A percentile compares a stretch with the other conserved stretches of the same genome.
phyloP scores from a whole-genome alignment of 345 rosid species.

The Passiflora organensis region DNA sequence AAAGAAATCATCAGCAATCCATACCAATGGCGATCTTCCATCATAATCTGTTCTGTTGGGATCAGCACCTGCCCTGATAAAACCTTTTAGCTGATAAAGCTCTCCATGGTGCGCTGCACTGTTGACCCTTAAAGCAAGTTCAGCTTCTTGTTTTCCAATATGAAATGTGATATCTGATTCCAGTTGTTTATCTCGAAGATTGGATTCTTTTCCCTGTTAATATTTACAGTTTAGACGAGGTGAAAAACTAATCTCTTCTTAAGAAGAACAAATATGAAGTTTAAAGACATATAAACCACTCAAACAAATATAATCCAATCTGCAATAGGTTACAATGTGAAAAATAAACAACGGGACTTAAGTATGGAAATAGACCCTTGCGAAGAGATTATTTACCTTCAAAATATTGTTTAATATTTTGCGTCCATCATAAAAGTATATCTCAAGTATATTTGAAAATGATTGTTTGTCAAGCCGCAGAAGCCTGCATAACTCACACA shows the following conservation, averaged over 20 bases:
- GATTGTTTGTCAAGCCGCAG: constrained; percentile 89
- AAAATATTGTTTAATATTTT: constrained; percentile 71
- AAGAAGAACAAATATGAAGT: neutral
- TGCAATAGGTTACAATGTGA: neutral
- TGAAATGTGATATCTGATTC: constrained; percentile 81
- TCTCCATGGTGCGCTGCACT: constrained; percentile 87
- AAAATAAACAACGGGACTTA: neutral
- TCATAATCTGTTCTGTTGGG: constrained; percentile 87
- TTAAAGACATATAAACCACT: neutral
- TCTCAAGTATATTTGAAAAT: constrained; percentile 72
- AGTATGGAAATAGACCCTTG: neutral
- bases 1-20: neutral
- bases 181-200: constrained; percentile 62
- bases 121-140: constrained; percentile 83
- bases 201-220: constrained; percentile 65
- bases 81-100: constrained; percentile 62
- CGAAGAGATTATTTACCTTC: constrained; percentile 43
- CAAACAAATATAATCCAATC: neutral
- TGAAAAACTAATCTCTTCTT: neutral
- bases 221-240: constrained; percentile 8
- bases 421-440: constrained; percentile 84
- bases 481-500: constrained; percentile 68
- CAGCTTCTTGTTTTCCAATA: constrained; percentile 92
- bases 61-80: constrained; percentile 81
- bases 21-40: constrained; percentile 89